Base-by-base conservation (phyloP, 1,139 yeast genomes). In the Sugiyamaella castrensis region DNA sequence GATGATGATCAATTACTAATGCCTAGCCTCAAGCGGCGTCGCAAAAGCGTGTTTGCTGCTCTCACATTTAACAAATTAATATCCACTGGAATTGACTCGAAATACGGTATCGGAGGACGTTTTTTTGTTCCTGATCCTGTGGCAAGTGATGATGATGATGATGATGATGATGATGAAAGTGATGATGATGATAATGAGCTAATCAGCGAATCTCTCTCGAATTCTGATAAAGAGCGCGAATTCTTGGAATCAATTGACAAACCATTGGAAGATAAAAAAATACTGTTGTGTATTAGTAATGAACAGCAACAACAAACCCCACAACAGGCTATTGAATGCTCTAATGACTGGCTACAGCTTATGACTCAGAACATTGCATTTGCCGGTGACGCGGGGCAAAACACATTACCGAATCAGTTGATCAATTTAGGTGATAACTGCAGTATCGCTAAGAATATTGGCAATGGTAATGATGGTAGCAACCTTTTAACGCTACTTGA, bases 31-130 rank as follows among this genome's bases (percentile, higher is more conserved):
- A 19, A 19, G 24, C 24, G 24, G 35, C 45, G 67, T 35, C 71
- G 69, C 50, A 73, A 68, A 53, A 84, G 92, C 36, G 79, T 82
- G 0, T 88, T 87, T 64, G 87, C 95, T 0, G 95, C 96, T 0
- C 72, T 88, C 32, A 75, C 77, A 38, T 88, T 88, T 67, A 86
- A 87, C 58, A 94, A 95, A 0, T 77, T 82, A 32, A 87, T 87
- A 46, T 81, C 81, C 53, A 79, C 80, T 45, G 81, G 80, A 53
- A 82, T 88, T 27, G 96, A 88, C 63, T 81, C 86, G 49, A 88
- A 88, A 60, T 88, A 88, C 59, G 84, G 87, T 7, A 78, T 79
- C 58, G 96, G 96, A 6, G 96, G 96, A 2, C 84, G 87, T 60
- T 88, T 84, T 60, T 87, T 82, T 61, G 87, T 82, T 24, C 60